phyloP scores from a whole-genome alignment of 768 basidiomycete species.

The Serendipita indica region DNA sequence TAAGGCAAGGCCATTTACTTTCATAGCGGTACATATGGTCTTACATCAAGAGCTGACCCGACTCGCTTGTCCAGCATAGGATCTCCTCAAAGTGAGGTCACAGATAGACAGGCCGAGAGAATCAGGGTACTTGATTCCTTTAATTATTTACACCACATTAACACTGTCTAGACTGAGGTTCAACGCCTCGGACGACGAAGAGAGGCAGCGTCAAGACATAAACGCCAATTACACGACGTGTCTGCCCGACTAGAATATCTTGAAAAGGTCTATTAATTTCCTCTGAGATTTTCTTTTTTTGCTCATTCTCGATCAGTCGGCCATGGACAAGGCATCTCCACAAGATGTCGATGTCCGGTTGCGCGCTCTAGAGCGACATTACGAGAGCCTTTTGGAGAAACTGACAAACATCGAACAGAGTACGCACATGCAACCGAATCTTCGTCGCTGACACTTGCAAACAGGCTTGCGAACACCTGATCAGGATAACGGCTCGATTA shows the following conservation, averaged over 20 bases:
- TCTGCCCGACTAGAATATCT: neutral
- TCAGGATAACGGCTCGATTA: neutral
- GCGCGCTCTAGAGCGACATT: neutral
- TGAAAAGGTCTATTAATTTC: neutral
- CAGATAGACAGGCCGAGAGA: neutral
- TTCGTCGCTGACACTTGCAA: neutral
- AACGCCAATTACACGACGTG: neutral
- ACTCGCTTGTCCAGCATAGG: neutral
- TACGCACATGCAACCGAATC: no score
- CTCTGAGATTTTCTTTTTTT: neutral
- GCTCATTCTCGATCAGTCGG: neutral
- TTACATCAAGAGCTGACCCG: neutral
- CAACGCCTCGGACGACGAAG: neutral
- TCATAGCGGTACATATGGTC: neutral
- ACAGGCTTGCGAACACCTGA: no score
- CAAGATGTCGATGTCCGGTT: neutral
- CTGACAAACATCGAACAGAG: neutral
- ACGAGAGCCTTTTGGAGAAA: neutral
- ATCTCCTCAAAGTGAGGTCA: neutral
- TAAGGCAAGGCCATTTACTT: neutral
- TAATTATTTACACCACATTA: neutral
- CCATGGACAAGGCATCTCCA: neutral
- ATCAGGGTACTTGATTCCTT: neutral
- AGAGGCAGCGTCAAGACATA: neutral
- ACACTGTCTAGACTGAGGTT: neutral